Evolutionary conservation across 1,284 basidiomycete genomes (phyloP).

Genomic region (Trichosporon faecale): DNA sequence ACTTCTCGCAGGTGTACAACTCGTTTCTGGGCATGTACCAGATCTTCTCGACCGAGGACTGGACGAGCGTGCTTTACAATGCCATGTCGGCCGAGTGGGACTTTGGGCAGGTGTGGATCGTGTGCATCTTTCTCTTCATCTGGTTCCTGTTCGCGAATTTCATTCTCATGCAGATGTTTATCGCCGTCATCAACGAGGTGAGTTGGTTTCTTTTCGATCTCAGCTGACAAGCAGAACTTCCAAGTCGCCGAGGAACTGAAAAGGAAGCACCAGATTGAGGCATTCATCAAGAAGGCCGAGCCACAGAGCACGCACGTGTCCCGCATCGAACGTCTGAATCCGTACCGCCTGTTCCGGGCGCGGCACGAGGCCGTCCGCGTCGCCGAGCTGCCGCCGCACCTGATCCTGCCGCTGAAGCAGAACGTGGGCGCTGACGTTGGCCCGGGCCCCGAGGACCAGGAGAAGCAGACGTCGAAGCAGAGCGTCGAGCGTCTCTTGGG

Average conservation of each 20-base stretch:
- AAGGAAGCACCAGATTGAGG: constrained; percentile 71
- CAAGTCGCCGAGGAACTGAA: constrained; percentile 88
- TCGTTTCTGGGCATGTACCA: constrained; percentile 83
- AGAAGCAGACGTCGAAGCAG: constrained; percentile 23
- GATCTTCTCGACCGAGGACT: constrained; percentile 92
- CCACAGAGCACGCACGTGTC: constrained; percentile 54
- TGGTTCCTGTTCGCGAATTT: constrained; percentile 96
- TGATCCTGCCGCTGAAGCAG: constrained; percentile 73
- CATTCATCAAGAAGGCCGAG: constrained; percentile 55
- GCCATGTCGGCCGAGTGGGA: constrained; percentile 61
- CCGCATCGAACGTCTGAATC: constrained; percentile 79
- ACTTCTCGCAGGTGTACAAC: constrained; percentile 86
- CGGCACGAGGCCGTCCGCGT: constrained; percentile 71
- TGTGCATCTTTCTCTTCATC: constrained; percentile 70
- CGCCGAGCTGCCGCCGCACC: constrained; percentile 65
- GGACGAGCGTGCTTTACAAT: constrained; percentile 78
- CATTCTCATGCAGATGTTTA: constrained; percentile 96
- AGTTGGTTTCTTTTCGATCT: constrained; percentile 16
- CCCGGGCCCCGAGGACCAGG: constrained; percentile 6
- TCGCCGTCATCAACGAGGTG: constrained; percentile 91
- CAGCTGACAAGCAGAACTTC: constrained; percentile 64
- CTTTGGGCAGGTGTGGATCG: constrained; percentile 70
- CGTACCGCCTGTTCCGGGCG: constrained; percentile 76
- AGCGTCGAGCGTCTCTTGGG: constrained; percentile 39
- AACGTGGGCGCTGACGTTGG: constrained; percentile 64